These are phyloP conservation scores for Skeletonema tropicum DNA, from an alignment of 108 stramenopile species.

Conservation along the genomic window DNA sequence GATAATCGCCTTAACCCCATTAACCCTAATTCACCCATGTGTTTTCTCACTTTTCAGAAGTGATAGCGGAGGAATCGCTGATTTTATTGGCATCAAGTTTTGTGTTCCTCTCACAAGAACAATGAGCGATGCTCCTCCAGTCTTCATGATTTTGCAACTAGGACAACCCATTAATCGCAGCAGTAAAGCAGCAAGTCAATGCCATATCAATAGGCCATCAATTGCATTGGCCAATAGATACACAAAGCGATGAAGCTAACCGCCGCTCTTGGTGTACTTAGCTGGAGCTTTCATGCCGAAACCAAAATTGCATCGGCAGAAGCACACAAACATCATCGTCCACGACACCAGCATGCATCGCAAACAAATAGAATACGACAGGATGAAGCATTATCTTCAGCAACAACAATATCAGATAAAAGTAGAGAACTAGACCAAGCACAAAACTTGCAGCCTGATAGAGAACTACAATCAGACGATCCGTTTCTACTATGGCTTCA, in stretches of 20 bases:
- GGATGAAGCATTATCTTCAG: background rate
- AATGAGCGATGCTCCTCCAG: too few species aligned
- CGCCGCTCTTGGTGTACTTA: background rate
- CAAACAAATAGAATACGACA: background rate
- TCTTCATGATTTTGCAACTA: too few species aligned
- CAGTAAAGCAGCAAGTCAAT: background rate
- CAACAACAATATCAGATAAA: background rate
- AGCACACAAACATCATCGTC: background rate
- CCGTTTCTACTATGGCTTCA: background rate
- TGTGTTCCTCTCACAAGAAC: too few species aligned
- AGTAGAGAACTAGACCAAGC: background rate
- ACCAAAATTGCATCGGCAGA: background rate
- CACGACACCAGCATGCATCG: background rate
- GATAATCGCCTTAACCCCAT: too few species aligned
- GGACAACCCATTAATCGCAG: background rate
- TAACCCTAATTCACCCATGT: too few species aligned
- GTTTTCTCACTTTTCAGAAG: too few species aligned
- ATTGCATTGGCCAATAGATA: background rate
- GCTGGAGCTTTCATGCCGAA: background rate
- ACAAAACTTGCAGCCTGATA: too few species aligned
- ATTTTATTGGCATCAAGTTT: too few species aligned
- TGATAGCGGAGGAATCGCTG: too few species aligned
- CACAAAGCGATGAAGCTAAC: background rate
- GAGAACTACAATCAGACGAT: background rate
- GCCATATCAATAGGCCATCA: background rate